Base-by-base conservation (phyloP, 2,329 filamentous ascomycete genomes). In the Colletotrichum chrysophilum region DNA sequence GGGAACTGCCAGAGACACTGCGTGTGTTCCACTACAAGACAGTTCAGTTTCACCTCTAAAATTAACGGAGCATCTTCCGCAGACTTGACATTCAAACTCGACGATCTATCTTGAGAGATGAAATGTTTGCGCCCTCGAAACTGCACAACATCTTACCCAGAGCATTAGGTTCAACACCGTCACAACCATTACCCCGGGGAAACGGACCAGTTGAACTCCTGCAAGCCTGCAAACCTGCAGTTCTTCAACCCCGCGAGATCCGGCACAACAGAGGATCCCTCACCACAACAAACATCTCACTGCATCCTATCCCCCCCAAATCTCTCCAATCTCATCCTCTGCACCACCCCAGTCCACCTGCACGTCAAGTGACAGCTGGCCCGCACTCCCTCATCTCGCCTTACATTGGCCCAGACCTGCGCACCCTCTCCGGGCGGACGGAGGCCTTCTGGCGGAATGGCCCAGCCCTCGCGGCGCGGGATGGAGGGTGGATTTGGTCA, bases 381-480 rank as follows among this genome's bases (percentile, higher is more conserved):
- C 48, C 48, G 24, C 55, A 38, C 66, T n/a, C 36, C 14, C n/a
- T 12, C 38, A 61, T 61, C 26, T 69, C 13, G 55, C 55, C 36
- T 69, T 3, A 69, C 30, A 21, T 26, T n/a, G 58, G 38, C 43
- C 43, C 5, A 70, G 28, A 21, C 1, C 13, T 55, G 7, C n/a
- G 36, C 26, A 8, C 14, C 26, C 30, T 58, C 58, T 38, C 71
- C 73, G 73, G 73, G 56, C 73, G 38, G 69, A 73, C 73, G 73
- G 69, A 75, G 52, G 13, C 4, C 43, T 10, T 52, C 2, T 52
- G 43, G 43, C 43, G 10, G 43, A 52, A 30, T 12, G 16, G 24
- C 16, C 26, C 56, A 60, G 56, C 13, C 26, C 16, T 32, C 56
- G 3, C 26, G 28, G n/a, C 62, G 62, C 21, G 34, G 36, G 34